Evolutionary conservation across 352 stramenopile species (phyloP).

Genomic region (Phytophthora cactorum): DNA sequence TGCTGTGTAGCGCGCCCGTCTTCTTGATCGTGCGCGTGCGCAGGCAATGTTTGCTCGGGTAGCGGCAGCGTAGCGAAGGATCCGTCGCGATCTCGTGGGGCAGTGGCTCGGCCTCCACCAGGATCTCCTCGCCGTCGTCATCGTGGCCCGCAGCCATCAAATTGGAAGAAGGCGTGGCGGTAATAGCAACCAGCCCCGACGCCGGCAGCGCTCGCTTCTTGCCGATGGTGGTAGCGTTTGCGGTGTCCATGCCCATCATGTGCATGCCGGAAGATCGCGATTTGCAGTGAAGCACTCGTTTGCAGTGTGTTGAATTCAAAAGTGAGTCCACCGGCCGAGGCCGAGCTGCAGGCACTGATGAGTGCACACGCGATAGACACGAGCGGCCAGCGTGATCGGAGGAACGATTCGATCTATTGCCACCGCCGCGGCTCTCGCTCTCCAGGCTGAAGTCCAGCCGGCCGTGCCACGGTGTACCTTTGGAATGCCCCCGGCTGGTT

Average conservation of each 20-base stretch:
- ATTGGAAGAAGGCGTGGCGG: too few species aligned
- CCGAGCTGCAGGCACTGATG: not conserved
- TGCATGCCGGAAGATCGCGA: not conserved
- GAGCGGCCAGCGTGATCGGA: conserved; percentile 16
- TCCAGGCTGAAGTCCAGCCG: not conserved
- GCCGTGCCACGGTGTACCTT: conserved; percentile 19
- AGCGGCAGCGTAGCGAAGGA: conserved; percentile 50
- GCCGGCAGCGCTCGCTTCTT: conserved; percentile 21
- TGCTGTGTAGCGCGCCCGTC: conserved; percentile 61
- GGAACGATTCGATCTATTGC: conserved; percentile 23
- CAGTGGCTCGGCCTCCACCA: conserved; percentile 44
- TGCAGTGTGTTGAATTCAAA: conserved; percentile 26
- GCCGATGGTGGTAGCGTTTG: not conserved
- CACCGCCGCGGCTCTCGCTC: not conserved
- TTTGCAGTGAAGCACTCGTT: not conserved
- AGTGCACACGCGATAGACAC: conserved; percentile 12
- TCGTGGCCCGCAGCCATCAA: conserved; percentile 25
- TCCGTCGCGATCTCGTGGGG: conserved; percentile 45
- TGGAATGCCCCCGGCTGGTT: conserved; percentile 18
- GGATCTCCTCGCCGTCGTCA: conserved; percentile 38
- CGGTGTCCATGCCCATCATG: not conserved
- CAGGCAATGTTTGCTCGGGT: conserved; percentile 61
- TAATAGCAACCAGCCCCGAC: too few species aligned
- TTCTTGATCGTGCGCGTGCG: conserved; percentile 65
- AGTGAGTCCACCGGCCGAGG: conserved; percentile 13